Evolutionary conservation across 129 eudicot genomes (phyloP).

Genomic region (Escallonia rubra): DNA sequence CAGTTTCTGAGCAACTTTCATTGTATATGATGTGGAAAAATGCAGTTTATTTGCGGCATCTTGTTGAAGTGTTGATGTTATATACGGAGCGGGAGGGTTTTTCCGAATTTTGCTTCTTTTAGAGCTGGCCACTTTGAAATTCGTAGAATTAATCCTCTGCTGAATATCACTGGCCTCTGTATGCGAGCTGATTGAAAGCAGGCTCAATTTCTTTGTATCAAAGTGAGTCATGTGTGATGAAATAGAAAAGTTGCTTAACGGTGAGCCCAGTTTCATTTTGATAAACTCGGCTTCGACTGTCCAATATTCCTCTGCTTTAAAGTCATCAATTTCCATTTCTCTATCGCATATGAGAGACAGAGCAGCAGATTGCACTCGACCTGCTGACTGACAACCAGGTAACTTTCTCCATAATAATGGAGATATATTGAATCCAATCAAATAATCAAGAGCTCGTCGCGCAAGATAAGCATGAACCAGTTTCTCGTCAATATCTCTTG

Average conservation of each 20-base stretch:
- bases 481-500: slow-evolving; percentile 72
- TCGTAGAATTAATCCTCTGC: slow-evolving; percentile 29
- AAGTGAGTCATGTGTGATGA: slow-evolving; percentile 66
- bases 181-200: slow-evolving; percentile 48
- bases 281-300: slow-evolving; percentile 50
- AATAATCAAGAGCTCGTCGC: slow-evolving; percentile 91
- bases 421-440: slow-evolving; percentile 93
- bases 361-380: slow-evolving; percentile 96
- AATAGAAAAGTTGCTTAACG: slow-evolving; percentile 6
- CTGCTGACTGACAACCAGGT: slow-evolving; percentile 98
- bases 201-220: slow-evolving; percentile 48
- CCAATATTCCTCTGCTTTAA: slow-evolving; percentile 88
- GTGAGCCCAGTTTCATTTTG: slow-evolving; percentile 13
- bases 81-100: slow-evolving; percentile 75
- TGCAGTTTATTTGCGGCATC: slow-evolving; percentile 87
- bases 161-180: slow-evolving; percentile 54
- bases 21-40: slow-evolving; percentile 68
- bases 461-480: slow-evolving; percentile 95
- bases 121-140: slow-evolving; percentile 46
- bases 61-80: slow-evolving; percentile 95
- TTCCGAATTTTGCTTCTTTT: slow-evolving; percentile 47
- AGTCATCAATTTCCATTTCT: slow-evolving; percentile 75
- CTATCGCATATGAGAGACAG: slow-evolving; percentile 81
- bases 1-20: slow-evolving; percentile 89
- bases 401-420: slow-evolving; percentile 90